phyloP scores from a whole-genome alignment of 768 basidiomycete species.

The Trametes elegans region DNA sequence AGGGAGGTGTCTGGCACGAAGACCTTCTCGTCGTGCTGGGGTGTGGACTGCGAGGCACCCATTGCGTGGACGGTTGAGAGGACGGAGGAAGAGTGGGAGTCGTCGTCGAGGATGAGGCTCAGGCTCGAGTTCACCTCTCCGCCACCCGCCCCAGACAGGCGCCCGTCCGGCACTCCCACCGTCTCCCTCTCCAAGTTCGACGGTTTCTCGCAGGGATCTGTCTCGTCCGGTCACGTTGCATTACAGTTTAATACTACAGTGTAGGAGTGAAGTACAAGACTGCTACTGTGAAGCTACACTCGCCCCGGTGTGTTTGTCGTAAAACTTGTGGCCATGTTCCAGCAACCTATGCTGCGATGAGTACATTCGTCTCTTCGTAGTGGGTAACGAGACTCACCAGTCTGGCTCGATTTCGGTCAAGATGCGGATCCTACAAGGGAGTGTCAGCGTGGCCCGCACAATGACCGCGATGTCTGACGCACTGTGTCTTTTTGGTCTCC shows the following conservation, averaged over 20 bases:
- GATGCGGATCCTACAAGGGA: slow-evolving; percentile 70
- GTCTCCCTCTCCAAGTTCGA: no score
- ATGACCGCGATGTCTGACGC: slow-evolving; percentile 28
- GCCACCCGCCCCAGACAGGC: neutral
- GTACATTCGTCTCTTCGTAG: no score
- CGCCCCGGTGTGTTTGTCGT: slow-evolving; percentile 31
- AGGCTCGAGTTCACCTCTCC: neutral
- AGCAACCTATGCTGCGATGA: slow-evolving; percentile 41
- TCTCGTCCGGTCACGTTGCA: no score
- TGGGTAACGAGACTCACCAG: no score
- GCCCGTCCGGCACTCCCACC: neutral
- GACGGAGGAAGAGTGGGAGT: neutral
- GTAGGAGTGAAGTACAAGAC: no score
- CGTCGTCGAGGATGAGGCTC: neutral
- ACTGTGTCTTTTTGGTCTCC: slow-evolving; percentile 95
- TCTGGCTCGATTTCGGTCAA: slow-evolving; percentile 94
- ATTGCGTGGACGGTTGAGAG: slow-evolving; percentile 32
- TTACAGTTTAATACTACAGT: no score
- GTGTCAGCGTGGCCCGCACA: slow-evolving; percentile 6
- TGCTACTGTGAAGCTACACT: slow-evolving; percentile 14
- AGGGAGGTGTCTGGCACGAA: slow-evolving; percentile 40
- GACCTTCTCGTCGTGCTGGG: slow-evolving; percentile 54
- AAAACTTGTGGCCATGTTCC: slow-evolving; percentile 48
- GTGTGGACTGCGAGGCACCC: slow-evolving; percentile 71
- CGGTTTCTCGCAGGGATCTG: no score